Percentiles rank a stretch among this genome's conserved stretches.
phyloP scores from a whole-genome alignment of 2,329 filamentous ascomycete species.

The Aspergillus carbonarius region DNA sequence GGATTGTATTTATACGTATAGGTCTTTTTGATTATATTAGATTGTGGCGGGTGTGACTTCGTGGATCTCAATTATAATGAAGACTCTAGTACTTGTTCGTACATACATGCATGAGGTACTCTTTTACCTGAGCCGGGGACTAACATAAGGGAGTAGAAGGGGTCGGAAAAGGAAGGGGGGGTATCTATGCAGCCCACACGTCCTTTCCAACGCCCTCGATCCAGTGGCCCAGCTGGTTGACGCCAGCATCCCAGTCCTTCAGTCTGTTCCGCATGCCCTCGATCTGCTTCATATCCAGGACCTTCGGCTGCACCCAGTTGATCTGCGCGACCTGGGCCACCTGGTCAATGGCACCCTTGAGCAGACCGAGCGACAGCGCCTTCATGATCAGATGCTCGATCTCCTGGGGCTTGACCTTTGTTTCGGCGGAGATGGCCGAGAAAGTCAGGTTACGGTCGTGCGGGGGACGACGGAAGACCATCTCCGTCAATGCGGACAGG shows the following conservation, averaged over 20 bases:
- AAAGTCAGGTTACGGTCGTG: constrained; percentile 96
- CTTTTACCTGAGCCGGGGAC: neutral
- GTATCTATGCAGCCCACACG: constrained; percentile 78
- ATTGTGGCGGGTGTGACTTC: neutral
- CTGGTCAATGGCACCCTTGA: constrained; percentile 93
- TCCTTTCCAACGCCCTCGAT: constrained; percentile 92
- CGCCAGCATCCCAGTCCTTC: constrained; percentile 92
- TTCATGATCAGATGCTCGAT: constrained; percentile 99
- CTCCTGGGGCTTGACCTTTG: constrained; percentile 84
- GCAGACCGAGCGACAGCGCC: constrained; percentile 86
- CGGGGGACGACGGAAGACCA: constrained; percentile 91
- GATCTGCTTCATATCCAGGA: constrained; percentile 93
- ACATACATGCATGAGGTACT: constrained; percentile 13
- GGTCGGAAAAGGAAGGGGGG: constrained; percentile 3
- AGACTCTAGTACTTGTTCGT: constrained; percentile 15
- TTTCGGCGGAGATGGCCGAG: constrained; percentile 81
- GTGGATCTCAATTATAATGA: constrained; percentile 11
- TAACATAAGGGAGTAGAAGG: constrained; percentile 14
- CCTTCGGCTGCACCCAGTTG: constrained; percentile 98
- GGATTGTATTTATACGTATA: no score
- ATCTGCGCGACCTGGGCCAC: constrained; percentile 92
- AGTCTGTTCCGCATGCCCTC: constrained; percentile 84
- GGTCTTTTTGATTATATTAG: neutral
- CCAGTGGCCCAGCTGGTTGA: constrained; percentile 95
- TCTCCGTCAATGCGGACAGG: constrained; percentile 90